phyloP scores from a whole-genome alignment of 371 early-diverging fungal species.

The Nematocida ironsii region DNA sequence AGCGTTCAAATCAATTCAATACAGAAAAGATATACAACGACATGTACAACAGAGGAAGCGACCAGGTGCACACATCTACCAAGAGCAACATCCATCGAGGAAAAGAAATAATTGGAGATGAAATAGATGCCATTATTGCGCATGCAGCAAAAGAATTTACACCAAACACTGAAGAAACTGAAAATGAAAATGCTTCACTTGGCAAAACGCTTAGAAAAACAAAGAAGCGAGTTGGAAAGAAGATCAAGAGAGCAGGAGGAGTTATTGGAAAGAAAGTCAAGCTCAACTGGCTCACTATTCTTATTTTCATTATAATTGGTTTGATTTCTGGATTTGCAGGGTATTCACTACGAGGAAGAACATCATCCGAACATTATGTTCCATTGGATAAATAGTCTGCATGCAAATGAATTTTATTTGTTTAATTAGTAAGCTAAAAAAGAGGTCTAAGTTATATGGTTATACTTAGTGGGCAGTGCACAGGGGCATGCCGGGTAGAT shows the following conservation, averaged over 20 bases:
- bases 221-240: constrained; percentile 39
- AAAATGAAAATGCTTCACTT: neutral
- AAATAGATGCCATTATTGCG: constrained; percentile 51
- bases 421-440: neutral
- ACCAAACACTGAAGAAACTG: constrained; percentile 8
- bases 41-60: constrained; percentile 11
- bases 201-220: constrained; percentile 10
- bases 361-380: constrained; percentile 35
- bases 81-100: neutral
- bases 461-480: neutral
- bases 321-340: constrained; percentile 45
- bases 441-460: neutral
- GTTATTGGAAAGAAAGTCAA: constrained; percentile 20
- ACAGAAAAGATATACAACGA: constrained; percentile 56
- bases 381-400: constrained; percentile 36
- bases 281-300: constrained; percentile 30
- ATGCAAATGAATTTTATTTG: neutral
- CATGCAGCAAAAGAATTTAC: constrained; percentile 32
- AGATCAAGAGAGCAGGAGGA: constrained; percentile 29
- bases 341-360: constrained; percentile 28
- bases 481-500: neutral
- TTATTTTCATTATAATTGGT: constrained; percentile 24
- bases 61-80: neutral
- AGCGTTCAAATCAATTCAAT: constrained; percentile 36
- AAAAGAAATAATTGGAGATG: constrained; percentile 23